These are phyloP conservation scores for Picochlorum sp. DNA, from an alignment of 139 green algal species.

Conservation along the genomic window DNA sequence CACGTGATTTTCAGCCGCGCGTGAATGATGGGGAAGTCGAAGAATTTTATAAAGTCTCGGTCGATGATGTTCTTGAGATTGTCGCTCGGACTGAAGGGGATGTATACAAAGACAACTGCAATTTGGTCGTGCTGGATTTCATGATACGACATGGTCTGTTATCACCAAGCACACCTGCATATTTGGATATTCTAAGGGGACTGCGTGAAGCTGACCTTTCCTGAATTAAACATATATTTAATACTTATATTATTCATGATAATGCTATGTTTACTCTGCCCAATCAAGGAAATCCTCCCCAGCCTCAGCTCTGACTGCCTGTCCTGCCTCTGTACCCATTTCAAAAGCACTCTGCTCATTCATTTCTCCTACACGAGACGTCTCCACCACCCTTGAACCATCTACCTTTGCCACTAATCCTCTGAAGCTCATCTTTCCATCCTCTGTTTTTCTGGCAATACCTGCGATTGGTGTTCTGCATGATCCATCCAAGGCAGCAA, in stretches of 20 bases:
- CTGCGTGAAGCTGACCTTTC: conserved; percentile 39
- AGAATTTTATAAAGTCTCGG: conserved; percentile 59
- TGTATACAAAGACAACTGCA: conserved; percentile 94
- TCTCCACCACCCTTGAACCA: conserved; percentile 72
- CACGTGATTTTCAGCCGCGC: conserved; percentile 63
- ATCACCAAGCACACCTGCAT: conserved; percentile 50
- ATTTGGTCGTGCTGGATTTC: conserved; percentile 78
- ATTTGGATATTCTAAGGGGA: conserved; percentile 50
- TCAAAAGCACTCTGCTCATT: conserved; percentile 52
- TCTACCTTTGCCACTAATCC: conserved; percentile 86
- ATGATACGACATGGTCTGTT: conserved; percentile 58
- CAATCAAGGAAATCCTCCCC: conserved; percentile 75
- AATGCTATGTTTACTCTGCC: conserved; percentile 12
- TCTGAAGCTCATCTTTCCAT: conserved; percentile 73
- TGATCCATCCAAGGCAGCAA: conserved; percentile 91
- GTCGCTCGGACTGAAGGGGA: conserved; percentile 33
- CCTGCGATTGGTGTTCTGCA: conserved; percentile 97
- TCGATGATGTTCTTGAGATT: conserved; percentile 54
- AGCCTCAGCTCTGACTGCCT: conserved; percentile 72
- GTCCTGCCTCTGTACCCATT: conserved; percentile 62
- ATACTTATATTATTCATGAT: conserved; percentile 4
- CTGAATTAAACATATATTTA: conserved; percentile 12
- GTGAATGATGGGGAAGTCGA: conserved; percentile 67
- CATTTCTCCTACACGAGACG: conserved; percentile 25
- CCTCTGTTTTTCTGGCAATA: conserved; percentile 28